Conservation (phyloP, 768 basidiomycete genomes). For the Suillus placidus region DNA sequence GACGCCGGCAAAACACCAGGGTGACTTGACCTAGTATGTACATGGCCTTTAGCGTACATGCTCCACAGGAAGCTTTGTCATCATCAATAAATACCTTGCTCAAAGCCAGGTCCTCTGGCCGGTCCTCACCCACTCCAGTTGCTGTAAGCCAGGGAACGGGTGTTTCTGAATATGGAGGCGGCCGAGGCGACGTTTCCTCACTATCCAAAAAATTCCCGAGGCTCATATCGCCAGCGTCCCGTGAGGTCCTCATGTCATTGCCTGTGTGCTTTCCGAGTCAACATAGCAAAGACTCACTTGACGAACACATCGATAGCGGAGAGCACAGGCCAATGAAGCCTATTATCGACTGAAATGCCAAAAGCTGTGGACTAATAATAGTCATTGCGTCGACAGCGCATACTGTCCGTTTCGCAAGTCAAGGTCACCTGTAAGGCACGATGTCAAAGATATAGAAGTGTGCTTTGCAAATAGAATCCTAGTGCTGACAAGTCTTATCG, state of each 20-base stretch:
- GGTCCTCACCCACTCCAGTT: not conserved
- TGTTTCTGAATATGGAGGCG: not conserved
- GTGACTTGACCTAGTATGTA: not conserved
- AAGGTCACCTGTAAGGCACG: not conserved
- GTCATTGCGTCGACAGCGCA: not conserved
- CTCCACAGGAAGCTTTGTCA: not conserved
- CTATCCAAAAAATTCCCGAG: slow-evolving; percentile 2
- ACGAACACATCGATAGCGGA: not conserved
- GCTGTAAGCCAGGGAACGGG: not conserved
- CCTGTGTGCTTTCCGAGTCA: not conserved
- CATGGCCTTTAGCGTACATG: too few relatives aligned
- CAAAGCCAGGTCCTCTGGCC: too few relatives aligned
- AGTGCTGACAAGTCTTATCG: slow-evolving; percentile 21
- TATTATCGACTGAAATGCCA: not conserved
- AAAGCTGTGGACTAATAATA: not conserved
- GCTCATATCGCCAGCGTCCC: not conserved
- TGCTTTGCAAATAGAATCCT: not conserved
- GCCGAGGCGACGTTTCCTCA: not conserved
- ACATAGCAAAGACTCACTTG: not conserved
- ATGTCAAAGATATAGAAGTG: not conserved
- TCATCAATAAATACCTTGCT: too few relatives aligned
- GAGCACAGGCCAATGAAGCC: not conserved
- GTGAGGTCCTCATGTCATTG: not conserved
- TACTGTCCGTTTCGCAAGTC: not conserved
- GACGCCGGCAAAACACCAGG: not conserved